Conservation (phyloP, 768 basidiomycete genomes). For the Leccinum variicolor region DNA sequence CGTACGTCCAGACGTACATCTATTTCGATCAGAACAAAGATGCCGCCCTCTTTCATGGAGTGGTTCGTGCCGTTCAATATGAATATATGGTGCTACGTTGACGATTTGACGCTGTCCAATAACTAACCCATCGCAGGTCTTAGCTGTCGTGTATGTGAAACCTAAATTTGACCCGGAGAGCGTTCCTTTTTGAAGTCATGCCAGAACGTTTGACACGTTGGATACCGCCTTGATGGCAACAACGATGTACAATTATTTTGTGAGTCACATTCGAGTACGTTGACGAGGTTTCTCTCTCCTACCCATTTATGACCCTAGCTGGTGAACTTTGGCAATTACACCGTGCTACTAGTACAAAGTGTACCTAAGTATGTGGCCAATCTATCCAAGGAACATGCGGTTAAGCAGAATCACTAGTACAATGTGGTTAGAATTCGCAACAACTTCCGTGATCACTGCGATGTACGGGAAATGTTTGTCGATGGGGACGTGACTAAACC, state of each 20-base stretch:
- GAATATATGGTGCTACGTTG: background rate
- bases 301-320: background rate
- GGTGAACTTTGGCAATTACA: background rate
- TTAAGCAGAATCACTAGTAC: background rate
- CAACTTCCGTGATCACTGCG: background rate
- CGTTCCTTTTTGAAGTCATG: background rate
- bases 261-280: background rate
- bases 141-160: background rate
- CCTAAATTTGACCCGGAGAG: background rate
- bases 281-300: background rate
- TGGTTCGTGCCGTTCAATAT: background rate
- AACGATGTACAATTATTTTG: constrained; percentile 1
- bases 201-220: background rate
- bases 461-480: background rate
- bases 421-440: constrained; percentile 1
- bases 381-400: background rate
- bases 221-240: background rate
- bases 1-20: constrained; percentile 3
- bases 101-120: background rate
- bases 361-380: background rate
- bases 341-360: background rate
- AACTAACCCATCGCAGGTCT: background rate
- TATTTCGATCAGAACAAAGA: constrained; percentile 4
- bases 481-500: background rate
- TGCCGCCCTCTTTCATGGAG: background rate